Conservation (phyloP, 768 basidiomycete genomes). For the Auriscalpium orientale region DNA sequence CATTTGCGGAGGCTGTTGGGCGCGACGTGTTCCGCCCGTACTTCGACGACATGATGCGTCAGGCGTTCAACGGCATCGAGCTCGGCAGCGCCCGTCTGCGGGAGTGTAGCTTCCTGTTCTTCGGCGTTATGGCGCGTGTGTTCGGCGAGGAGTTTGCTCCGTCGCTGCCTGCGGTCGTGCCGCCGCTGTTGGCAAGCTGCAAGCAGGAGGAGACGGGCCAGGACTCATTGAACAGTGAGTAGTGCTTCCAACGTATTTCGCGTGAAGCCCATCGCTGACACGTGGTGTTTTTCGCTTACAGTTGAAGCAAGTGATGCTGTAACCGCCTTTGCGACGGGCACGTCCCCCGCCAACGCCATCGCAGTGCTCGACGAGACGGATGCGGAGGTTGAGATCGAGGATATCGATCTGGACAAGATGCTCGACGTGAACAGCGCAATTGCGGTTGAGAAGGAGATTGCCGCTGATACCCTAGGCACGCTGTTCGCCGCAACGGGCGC, state of each 20-base stretch:
- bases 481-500: constrained; percentile 74
- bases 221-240: constrained; percentile 24
- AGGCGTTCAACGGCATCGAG: constrained; percentile 84
- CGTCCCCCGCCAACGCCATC: constrained; percentile 66
- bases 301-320: constrained; percentile 48
- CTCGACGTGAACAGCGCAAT: constrained; percentile 92
- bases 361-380: constrained; percentile 53
- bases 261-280: too few species aligned
- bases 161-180: constrained; percentile 82
- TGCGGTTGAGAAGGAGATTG: constrained; percentile 98
- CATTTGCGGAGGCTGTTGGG: constrained; percentile 95
- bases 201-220: constrained; percentile 79
- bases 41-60: constrained; percentile 94
- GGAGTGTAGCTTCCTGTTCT: constrained; percentile 97
- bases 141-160: constrained; percentile 90
- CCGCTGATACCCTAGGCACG: constrained; percentile 90
- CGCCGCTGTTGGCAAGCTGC: constrained; percentile 75
- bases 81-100: constrained; percentile 81
- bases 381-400: constrained; percentile 62
- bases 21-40: constrained; percentile 90
- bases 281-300: constrained; percentile 13
- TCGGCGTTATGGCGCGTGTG: constrained; percentile 96
- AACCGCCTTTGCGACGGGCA: constrained; percentile 65
- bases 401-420: constrained; percentile 74
- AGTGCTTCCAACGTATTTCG: neutral